Conservation (phyloP, 2,329 filamentous ascomycete species). For the Aspergillus novoparasiticus region DNA sequence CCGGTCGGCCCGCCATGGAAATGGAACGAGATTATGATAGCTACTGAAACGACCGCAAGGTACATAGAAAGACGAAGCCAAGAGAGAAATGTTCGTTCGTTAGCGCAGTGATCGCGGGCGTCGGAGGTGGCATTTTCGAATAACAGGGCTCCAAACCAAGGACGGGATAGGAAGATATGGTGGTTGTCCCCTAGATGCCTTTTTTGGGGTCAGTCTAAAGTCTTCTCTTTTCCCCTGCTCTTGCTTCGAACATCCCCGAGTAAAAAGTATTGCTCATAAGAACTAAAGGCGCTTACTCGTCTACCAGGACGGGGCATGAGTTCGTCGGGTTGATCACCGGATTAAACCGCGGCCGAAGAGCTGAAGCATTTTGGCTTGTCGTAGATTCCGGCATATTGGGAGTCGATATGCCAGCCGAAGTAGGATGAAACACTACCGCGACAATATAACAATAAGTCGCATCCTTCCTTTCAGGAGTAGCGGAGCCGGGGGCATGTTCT, state of each 20-base stretch:
- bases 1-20: conserved; percentile 71
- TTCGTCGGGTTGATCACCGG: conserved; percentile 56
- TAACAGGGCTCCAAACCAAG: conserved; percentile 61
- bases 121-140: conserved; percentile 70
- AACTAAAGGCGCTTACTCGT: conserved; percentile 43
- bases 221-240: conserved; percentile 9
- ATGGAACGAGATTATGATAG: conserved; percentile 92
- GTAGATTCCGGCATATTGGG: conserved; percentile 25
- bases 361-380: conserved; percentile 21
- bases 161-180: conserved; percentile 55
- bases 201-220: neutral
- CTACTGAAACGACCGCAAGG: conserved; percentile 85
- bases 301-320: conserved; percentile 52
- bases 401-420: neutral
- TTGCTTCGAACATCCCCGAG: neutral
- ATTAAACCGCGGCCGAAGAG: conserved; percentile 43
- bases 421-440: neutral
- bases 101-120: conserved; percentile 67
- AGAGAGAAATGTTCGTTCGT: conserved; percentile 77
- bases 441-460: neutral
- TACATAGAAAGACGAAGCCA: conserved; percentile 89
- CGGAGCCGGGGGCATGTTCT: neutral
- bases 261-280: neutral
- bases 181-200: conserved; percentile 34
- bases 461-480: neutral